Evolutionary conservation across 202 grass and related monocot species (phyloP), one percentile per base, ranked within the genome.

Genomic region (Zoysia matrella): DNA sequence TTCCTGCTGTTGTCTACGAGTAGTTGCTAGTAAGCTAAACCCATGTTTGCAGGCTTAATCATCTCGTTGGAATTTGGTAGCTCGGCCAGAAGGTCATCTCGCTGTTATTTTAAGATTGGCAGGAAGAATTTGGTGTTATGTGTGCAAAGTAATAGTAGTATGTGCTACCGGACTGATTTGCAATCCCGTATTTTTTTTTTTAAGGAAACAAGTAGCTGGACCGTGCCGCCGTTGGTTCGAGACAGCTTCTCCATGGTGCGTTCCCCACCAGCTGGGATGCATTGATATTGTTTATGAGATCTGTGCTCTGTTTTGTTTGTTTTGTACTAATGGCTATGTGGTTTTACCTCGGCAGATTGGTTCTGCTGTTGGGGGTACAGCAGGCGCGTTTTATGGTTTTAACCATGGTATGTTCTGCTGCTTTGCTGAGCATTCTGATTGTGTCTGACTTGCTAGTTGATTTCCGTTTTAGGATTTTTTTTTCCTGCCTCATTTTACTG

Each of bases 181-280:
- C 57, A 4, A 52, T 78, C 40, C 40, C 71, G 3, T 7, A 2
- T 69, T 53, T 85, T 12, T 51, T 73, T 67, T 56, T 69, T 67
- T 52, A 86, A 97, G 95, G 88, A 94, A 81, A 91, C 90, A 2
- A 94, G 92, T 79, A 83, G 81, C 49, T 97, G 92, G 95, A 93
- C 86, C 0, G 78, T 93, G 2, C 60, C 92, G 53, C 86, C 88
- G 0, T 72, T 93, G 85, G 87, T 97, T 88, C 90, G 90, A 71
- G 88, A 97, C 45, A 94, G 92, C 83, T 97, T 97, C 77, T 97
- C 88, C 12, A 94, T 97, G 88, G 90, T 97, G 65, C 71, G 80
- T 85, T 54, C 44, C 49, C 6, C 44, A 8, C 22, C 7, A 10
- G 42, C 65, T 39, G 63, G 57, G 40, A 42, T 46, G 11, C 14